phyloP scores from a whole-genome alignment of 2,329 filamentous ascomycete species.

The Ramularia endophylla region DNA sequence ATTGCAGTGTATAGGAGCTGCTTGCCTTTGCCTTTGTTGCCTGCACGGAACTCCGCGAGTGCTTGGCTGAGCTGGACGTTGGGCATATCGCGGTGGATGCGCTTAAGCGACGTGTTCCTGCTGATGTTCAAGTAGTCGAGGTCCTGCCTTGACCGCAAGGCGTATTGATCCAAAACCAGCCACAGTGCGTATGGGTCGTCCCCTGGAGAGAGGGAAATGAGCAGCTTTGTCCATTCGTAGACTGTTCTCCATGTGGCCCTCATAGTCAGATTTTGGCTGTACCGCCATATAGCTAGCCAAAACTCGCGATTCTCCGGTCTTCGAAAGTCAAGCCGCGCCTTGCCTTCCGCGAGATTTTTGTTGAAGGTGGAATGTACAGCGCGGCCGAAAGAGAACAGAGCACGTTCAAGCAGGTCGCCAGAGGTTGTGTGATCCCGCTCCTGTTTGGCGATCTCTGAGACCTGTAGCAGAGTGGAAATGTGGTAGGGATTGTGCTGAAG shows the following conservation, averaged over 20 bases:
- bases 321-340: slow-evolving; percentile 72
- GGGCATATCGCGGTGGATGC: slow-evolving; percentile 50
- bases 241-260: slow-evolving; percentile 93
- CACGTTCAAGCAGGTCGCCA: slow-evolving; percentile 81
- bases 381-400: slow-evolving; percentile 88
- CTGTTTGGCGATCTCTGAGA: slow-evolving; percentile 85
- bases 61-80: slow-evolving; percentile 72
- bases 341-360: slow-evolving; percentile 67
- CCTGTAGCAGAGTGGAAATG: slow-evolving; percentile 87
- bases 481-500: slow-evolving; percentile 78
- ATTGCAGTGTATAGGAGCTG: slow-evolving; percentile 63
- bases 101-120: slow-evolving; percentile 44
- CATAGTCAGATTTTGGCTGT: slow-evolving; percentile 75
- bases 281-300: slow-evolving; percentile 84
- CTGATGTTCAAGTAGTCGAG: slow-evolving; percentile 69
- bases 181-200: slow-evolving; percentile 78
- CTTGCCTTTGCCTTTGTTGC: slow-evolving; percentile 60
- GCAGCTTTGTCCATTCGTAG: slow-evolving; percentile 85
- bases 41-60: slow-evolving; percentile 67
- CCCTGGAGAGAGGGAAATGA: slow-evolving; percentile 65
- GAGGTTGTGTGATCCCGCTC: slow-evolving; percentile 82
- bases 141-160: slow-evolving; percentile 72
- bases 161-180: slow-evolving; percentile 75
- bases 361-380: slow-evolving; percentile 79
- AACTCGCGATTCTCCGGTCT: slow-evolving; percentile 87